Evolutionary conservation across 2,329 filamentous ascomycete genomes (phyloP), one percentile per base, ranked within the genome.

Genomic region (Fonsecaea pedrosoi): DNA sequence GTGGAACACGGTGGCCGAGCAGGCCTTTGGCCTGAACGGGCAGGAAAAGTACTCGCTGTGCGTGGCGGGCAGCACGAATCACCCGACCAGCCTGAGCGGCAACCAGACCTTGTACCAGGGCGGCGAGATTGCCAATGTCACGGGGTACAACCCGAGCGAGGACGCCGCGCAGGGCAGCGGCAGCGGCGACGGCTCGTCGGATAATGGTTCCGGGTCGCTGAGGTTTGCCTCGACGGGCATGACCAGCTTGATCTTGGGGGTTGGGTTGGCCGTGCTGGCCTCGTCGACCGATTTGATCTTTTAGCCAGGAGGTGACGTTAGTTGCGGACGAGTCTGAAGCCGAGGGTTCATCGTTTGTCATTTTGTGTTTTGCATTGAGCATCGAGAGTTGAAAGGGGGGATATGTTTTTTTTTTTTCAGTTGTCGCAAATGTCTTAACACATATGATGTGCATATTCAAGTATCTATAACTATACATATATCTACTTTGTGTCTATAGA

Each of bases 1-100:
- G 37, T 90, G 88, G 87, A 77, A 76, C 40, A 78, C 76, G 25
- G 81, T 80, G 25, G 77, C 76, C 1, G 74, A 75, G 4, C 74
- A 78, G 1, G 77, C 78, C 0, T 84, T 80, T 53, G 50, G 5
- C 8, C 34, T 56, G 50, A 62, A 48, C 12, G 38, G 50, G 2
- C 35, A 42, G 25, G 50, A 62, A 18, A 55, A 48, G 25, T 62
- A 15, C 30, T 56, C 54, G 15, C n/a, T 62, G 50, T 65, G 63
- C 34, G 57, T 65, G 8, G 21, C 48, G 4, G 63, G 57, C 2
- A 65, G 63, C 37, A 65, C 63, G 15, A 58, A 58, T 30, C 55
- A 65, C 4, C 48, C 64, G 10, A 70, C 56, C 35, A 69, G 69
- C 45, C 37, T 70, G 37, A 70, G 64, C 25, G 69, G 66, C 6